Percentiles rank a stretch among this genome's conserved stretches.
phyloP scores from a whole-genome alignment of 2,329 filamentous ascomycete species.

The Leptographium galeiforme region DNA sequence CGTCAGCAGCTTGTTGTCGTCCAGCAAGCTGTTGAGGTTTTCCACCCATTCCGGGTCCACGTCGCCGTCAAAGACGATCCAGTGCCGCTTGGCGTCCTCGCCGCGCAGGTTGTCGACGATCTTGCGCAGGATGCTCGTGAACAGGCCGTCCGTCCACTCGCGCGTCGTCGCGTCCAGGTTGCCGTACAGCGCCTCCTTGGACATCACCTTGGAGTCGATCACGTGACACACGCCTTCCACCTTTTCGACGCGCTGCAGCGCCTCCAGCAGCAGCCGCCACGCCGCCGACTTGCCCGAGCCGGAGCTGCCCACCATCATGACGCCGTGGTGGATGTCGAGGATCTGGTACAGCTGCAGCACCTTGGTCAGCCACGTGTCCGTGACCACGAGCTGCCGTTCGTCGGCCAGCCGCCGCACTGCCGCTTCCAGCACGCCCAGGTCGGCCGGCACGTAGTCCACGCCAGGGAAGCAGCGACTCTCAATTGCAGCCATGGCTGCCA shows the following conservation, averaged over 20 bases:
- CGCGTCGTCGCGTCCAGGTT: slow-evolving; percentile 91
- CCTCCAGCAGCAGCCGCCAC: slow-evolving; percentile 85
- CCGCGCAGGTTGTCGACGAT: slow-evolving; percentile 98
- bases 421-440: slow-evolving; percentile 62
- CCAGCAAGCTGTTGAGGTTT: slow-evolving; percentile 97
- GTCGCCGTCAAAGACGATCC: slow-evolving; percentile 98
- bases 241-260: slow-evolving; percentile 78
- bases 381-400: slow-evolving; percentile 79
- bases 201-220: slow-evolving; percentile 99
- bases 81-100: slow-evolving; percentile 92
- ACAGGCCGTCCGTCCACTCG: slow-evolving; percentile 97
- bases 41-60: slow-evolving; percentile 99
- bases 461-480: slow-evolving; percentile 83
- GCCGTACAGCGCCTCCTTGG: slow-evolving; percentile 93
- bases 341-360: slow-evolving; percentile 96
- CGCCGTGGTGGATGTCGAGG: slow-evolving; percentile 93
- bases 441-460: slow-evolving; percentile 82
- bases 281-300: slow-evolving; percentile 94
- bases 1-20: slow-evolving; percentile 96
- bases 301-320: slow-evolving; percentile 99
- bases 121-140: slow-evolving; percentile 94
- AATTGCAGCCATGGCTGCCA: slow-evolving; percentile 73
- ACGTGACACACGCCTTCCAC: slow-evolving; percentile 93
- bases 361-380: slow-evolving; percentile 94
- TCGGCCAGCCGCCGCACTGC: slow-evolving; percentile 73